phyloP scores from a whole-genome alignment of 2,329 filamentous ascomycete species.

The Penicillium sp. region DNA sequence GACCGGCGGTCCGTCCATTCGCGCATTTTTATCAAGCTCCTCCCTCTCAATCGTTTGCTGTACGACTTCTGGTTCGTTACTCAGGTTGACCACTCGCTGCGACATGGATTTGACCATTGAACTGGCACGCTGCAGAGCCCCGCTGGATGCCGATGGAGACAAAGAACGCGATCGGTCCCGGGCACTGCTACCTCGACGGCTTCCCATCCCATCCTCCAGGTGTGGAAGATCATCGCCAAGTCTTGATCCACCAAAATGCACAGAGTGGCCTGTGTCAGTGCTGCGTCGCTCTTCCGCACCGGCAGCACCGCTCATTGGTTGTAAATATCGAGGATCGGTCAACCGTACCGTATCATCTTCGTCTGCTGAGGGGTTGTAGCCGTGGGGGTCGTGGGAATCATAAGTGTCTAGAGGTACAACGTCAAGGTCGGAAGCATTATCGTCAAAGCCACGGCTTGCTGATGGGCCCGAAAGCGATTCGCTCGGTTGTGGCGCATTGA shows the following conservation, averaged over 20 bases:
- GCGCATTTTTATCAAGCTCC: conserved; percentile 49
- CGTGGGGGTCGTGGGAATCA: conserved; percentile 45
- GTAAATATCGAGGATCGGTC: conserved; percentile 55
- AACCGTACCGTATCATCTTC: conserved; percentile 57
- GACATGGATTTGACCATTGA: conserved; percentile 85
- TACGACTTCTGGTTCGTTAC: conserved; percentile 81
- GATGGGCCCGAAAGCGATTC: conserved; percentile 10
- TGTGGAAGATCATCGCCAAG: conserved; percentile 60
- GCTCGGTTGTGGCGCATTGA: conserved; percentile 28
- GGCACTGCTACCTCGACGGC: conserved; percentile 54
- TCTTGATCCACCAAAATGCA: conserved; percentile 52
- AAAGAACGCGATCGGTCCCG: conserved; percentile 52
- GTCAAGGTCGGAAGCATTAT: conserved; percentile 29
- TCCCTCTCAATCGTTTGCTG: conserved; percentile 67
- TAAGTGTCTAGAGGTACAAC: conserved; percentile 29
- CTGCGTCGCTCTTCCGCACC: conserved; percentile 44
- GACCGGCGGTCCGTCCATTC: conserved; percentile 52
- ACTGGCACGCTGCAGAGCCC: conserved; percentile 65
- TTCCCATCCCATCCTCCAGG: conserved; percentile 57
- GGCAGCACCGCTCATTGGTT: conserved; percentile 54
- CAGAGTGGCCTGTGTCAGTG: conserved; percentile 54
- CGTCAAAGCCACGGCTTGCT: conserved; percentile 23
- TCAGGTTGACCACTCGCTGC: conserved; percentile 95
- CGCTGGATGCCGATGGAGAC: conserved; percentile 60
- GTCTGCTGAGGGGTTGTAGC: conserved; percentile 55